Conservation (phyloP, 2,329 filamentous ascomycete species). For the Pseudogymnoascus sp. region DNA sequence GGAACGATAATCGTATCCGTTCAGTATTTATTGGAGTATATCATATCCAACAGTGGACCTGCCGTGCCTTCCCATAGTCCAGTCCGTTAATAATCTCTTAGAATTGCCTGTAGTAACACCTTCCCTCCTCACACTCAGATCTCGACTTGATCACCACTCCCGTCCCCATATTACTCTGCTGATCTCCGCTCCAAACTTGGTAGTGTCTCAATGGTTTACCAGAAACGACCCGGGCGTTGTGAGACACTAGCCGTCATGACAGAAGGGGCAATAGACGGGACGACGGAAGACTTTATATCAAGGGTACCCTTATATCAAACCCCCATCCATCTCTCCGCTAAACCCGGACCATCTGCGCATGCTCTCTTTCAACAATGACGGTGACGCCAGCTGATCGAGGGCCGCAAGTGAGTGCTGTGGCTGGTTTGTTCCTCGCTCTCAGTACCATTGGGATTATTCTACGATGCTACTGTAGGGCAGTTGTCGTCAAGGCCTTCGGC, state of each 20-base stretch:
- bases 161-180: neutral
- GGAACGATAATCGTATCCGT: neutral
- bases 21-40: neutral
- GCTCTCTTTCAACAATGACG: neutral
- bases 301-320: neutral
- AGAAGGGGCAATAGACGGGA: neutral
- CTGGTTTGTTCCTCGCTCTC: conserved; percentile 28
- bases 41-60: neutral
- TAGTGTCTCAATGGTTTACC: neutral
- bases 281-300: neutral
- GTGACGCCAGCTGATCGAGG: conserved; percentile 2
- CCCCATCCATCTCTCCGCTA: neutral
- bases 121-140: neutral
- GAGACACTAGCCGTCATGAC: neutral
- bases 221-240: neutral
- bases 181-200: neutral
- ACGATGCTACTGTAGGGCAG: conserved; percentile 39
- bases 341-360: neutral
- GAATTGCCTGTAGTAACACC: neutral
- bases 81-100: neutral
- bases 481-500: conserved; percentile 36
- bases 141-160: neutral
- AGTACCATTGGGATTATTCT: conserved; percentile 34
- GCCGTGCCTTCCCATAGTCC: neutral
- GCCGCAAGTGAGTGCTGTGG: conserved; percentile 14